These are phyloP conservation scores for Melastoma malabathricum DNA, from an alignment of 345 rosid genomes.

Conservation along the genomic window DNA sequence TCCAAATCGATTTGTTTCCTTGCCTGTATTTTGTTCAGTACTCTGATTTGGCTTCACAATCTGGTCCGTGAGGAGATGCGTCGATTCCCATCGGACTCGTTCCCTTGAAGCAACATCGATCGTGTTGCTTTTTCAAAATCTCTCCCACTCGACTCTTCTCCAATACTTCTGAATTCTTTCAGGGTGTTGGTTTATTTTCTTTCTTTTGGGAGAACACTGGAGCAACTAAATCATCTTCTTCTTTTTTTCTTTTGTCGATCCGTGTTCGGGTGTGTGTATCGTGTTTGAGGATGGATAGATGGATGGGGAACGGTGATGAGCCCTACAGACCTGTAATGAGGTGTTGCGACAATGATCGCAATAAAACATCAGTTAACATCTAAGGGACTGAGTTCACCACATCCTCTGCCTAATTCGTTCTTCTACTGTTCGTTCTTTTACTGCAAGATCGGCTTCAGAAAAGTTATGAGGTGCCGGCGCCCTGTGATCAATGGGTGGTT, in stretches of 20 bases:
- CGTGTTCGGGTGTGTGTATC: not conserved
- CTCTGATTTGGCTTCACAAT: slow-evolving; percentile 41
- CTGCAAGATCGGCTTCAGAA: not conserved
- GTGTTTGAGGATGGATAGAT: too few relatives aligned
- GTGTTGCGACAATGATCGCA: slow-evolving; percentile 86
- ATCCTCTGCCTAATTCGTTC: not conserved
- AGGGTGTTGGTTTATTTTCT: too few relatives aligned
- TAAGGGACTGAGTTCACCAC: slow-evolving; percentile 74
- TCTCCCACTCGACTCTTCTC: not conserved
- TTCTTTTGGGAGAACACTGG: slow-evolving; percentile 14
- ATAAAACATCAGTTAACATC: slow-evolving; percentile 55
- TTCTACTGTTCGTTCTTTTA: not conserved
- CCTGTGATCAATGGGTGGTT: too few relatives aligned
- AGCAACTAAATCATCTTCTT: slow-evolving; percentile 32
- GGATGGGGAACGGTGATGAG: slow-evolving; percentile 42
- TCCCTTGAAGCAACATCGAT: slow-evolving; percentile 67
- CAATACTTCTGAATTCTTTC: too few relatives aligned
- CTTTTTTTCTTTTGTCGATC: slow-evolving; percentile 3
- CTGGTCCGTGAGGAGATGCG: slow-evolving; percentile 59
- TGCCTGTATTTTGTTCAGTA: not conserved
- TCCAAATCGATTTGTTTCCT: not conserved
- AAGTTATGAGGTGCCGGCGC: too few relatives aligned
- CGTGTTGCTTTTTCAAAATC: slow-evolving; percentile 30
- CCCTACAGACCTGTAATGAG: slow-evolving; percentile 88
- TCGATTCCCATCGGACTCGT: slow-evolving; percentile 70